Evolutionary conservation across 257 asterid genomes (phyloP), one percentile per base, ranked within the genome.

Genomic region (Nicotiana attenuata): DNA sequence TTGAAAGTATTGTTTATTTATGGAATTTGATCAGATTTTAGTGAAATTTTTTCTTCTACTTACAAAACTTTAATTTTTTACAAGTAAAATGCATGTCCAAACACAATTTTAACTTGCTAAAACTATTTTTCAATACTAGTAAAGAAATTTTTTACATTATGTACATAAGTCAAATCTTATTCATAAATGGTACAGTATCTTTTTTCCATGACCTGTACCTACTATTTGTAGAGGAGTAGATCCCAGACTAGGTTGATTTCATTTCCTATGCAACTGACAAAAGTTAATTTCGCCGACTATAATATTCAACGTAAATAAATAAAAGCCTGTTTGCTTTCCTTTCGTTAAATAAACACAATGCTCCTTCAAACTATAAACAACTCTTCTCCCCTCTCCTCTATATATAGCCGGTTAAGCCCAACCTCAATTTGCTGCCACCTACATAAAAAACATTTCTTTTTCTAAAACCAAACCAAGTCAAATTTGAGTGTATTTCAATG

Each of bases 191-290:
- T 68, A 79, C 73, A 75, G 79, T 75, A 24, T 75, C 60, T 41
- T 10, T 29, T 55, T 75, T 65, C 60, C 76, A 76, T 45, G 63
- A 41, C 38, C 84, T 81, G 83, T 83, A 76, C 52, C 82, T 81
- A 77, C 10, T 14, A 56, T 19, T 80, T 52, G 82, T 66, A 81
- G 24, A 80, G n/a, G 80, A 56, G 76, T 75, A 89, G 89, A 86
- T 86, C 88, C 90, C 78, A 85, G 90, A 52, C 88, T 85, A 86
- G 82, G 28, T 81, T 76, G 81, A 71, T 88, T 80, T 82, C 84
- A 84, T 88, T 83, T 86, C 82, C 87, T 81, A 88, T 47, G 87
- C 85, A 67, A 52, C 82, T 67, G 82, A 69, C 78, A 79, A 64
- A 29, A 60, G 7, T 80, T 60, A 83, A 82, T 73, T 85, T 88